These are phyloP conservation scores for Plasmodium gallinaceum DNA, from an alignment of 169 alveolate species.

Conservation along the genomic window DNA sequence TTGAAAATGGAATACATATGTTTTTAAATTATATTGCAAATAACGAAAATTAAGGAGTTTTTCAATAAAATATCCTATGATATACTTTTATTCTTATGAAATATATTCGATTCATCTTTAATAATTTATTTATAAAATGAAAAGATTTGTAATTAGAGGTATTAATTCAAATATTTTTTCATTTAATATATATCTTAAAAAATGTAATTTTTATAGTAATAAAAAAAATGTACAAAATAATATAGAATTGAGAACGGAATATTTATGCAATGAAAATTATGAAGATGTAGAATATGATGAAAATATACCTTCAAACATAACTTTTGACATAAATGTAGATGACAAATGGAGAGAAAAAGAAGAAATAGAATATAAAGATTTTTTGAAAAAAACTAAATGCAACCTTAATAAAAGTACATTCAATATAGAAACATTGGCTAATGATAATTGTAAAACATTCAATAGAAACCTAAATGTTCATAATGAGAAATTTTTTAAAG, in stretches of 20 bases:
- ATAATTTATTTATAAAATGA: conserved; percentile 3
- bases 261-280: neutral
- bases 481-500: neutral
- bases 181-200: neutral
- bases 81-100: too few species aligned
- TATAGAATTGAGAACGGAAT: neutral
- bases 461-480: too few species aligned
- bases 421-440: too few species aligned
- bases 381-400: conserved; percentile 1
- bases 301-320: conserved; percentile 12
- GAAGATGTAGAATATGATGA: conserved; percentile 52
- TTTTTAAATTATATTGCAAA: too few species aligned
- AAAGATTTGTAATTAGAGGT: conserved; percentile 27
- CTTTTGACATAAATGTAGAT: conserved; percentile 47
- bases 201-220: neutral
- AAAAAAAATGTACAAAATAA: conserved; percentile 10
- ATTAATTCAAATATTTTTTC: conserved; percentile 5
- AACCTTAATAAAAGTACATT: too few species aligned
- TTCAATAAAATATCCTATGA: too few species aligned
- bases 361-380: conserved; percentile 47
- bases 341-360: conserved; percentile 51
- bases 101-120: too few species aligned
- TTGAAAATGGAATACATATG: too few species aligned
- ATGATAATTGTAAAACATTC: too few species aligned
- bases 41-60: too few species aligned